Conservation (phyloP, 176 grass and related monocot genomes). For the Luzula sylvatica region DNA sequence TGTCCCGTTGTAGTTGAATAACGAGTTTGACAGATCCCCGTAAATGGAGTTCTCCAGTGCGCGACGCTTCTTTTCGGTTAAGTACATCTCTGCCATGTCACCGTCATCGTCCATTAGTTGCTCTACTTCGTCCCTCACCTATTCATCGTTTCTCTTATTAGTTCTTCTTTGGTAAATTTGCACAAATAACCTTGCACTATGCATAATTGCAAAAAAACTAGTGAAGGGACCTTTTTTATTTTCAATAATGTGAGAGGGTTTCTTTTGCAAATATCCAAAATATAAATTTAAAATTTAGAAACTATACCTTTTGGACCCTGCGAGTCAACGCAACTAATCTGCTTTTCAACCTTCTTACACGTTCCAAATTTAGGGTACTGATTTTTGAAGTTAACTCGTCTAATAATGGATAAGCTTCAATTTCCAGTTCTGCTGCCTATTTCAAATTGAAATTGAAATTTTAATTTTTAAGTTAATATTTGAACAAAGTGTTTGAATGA, state of each 20-base stretch:
- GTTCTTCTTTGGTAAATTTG: neutral
- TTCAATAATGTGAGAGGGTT: too few relatives aligned
- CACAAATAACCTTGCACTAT: neutral
- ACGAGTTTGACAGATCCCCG: slow-evolving; percentile 41
- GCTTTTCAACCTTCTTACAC: slow-evolving; percentile 69
- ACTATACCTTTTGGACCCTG: slow-evolving; percentile 96
- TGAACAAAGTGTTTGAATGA: too few relatives aligned
- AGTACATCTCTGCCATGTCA: slow-evolving; percentile 99
- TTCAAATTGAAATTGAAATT: slow-evolving; percentile 11
- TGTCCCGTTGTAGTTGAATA: slow-evolving; percentile 22
- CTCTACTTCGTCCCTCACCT: slow-evolving; percentile 96
- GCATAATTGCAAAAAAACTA: too few relatives aligned
- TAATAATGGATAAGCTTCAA: slow-evolving; percentile 79
- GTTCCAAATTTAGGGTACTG: slow-evolving; percentile 82
- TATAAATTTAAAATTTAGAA: neutral
- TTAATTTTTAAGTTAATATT: too few relatives aligned
- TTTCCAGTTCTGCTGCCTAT: slow-evolving; percentile 79
- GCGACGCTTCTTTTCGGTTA: slow-evolving; percentile 75
- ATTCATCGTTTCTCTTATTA: slow-evolving; percentile 15
- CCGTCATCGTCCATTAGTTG: slow-evolving; percentile 95
- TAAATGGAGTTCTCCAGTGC: slow-evolving; percentile 45
- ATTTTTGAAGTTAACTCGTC: slow-evolving; percentile 77
- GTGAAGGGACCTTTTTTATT: too few relatives aligned
- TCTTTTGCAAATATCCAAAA: too few relatives aligned
- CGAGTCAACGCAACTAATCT: slow-evolving; percentile 74